Evolutionary conservation across 2,329 filamentous ascomycete genomes (phyloP).

Genomic region (Mycocentrospora acerina): DNA sequence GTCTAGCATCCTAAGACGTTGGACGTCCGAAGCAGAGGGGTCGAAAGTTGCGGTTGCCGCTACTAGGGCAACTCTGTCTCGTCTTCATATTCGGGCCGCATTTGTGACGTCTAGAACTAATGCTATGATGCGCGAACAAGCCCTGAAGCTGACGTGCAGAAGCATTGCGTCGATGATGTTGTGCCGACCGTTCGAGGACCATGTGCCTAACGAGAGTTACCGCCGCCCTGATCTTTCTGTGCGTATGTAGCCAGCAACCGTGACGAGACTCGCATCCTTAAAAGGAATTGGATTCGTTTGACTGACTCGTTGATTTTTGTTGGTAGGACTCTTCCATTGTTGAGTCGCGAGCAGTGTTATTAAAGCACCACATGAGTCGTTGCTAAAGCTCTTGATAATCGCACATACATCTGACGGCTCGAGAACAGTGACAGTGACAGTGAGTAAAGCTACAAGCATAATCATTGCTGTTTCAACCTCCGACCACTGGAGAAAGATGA

Average conservation of each 20-base stretch:
- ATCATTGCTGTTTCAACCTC: too few species aligned
- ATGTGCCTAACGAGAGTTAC: conserved; percentile 1
- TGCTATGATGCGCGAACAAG: conserved; percentile 4
- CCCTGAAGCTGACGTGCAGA: conserved; percentile 9
- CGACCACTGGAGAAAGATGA: too few species aligned
- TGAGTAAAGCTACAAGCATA: too few species aligned
- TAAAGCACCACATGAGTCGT: conserved; percentile 1
- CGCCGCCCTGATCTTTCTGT: neutral
- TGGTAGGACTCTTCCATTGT: too few species aligned
- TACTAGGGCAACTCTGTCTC: neutral
- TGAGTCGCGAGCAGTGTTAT: neutral
- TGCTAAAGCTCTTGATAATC: conserved; percentile 1
- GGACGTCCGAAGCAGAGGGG: neutral
- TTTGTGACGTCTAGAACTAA: conserved; percentile 2
- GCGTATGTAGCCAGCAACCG: neutral
- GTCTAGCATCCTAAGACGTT: too few species aligned
- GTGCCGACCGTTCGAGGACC: neutral
- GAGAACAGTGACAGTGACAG: too few species aligned
- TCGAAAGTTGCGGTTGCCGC: neutral
- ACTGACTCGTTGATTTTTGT: too few species aligned
- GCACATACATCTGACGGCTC: neutral
- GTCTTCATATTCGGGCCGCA: conserved; percentile 3
- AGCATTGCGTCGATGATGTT: conserved; percentile 4
- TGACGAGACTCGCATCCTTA: neutral
- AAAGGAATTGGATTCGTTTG: too few species aligned